These are phyloP conservation scores for Geotrichum australiense DNA, from an alignment of 1,139 yeast genomes.

Conservation along the genomic window DNA sequence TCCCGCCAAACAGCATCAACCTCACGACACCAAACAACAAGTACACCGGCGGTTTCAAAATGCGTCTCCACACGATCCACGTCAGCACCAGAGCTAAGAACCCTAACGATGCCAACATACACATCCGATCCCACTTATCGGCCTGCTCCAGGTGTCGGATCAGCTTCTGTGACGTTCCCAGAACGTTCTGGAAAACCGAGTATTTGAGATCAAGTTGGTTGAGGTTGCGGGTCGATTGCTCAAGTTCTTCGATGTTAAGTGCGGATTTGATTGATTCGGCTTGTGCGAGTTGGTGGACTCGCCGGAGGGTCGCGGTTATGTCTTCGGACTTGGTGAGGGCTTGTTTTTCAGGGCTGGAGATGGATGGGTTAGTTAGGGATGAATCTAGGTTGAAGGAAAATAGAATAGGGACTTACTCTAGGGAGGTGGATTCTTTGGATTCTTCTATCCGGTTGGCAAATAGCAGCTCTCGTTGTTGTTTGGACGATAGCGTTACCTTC, in stretches of 20 bases:
- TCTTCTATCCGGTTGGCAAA: constrained; percentile 19
- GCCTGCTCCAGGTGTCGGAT: constrained; percentile 63
- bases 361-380: too few species aligned
- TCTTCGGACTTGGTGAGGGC: constrained; percentile 45
- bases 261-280: constrained; percentile 47
- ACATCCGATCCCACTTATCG: constrained; percentile 53
- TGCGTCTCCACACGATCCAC: constrained; percentile 62
- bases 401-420: constrained; percentile 9
- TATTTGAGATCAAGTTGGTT: constrained; percentile 45
- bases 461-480: constrained; percentile 25
- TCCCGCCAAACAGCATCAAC: constrained; percentile 6
- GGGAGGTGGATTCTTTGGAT: neutral
- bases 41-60: constrained; percentile 50
- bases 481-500: constrained; percentile 23
- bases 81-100: constrained; percentile 49
- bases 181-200: constrained; percentile 47
- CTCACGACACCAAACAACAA: constrained; percentile 34
- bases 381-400: neutral
- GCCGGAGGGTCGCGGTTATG: constrained; percentile 47
- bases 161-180: constrained; percentile 48
- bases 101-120: constrained; percentile 52
- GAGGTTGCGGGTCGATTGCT: constrained; percentile 51
- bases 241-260: constrained; percentile 53
- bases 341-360: constrained; percentile 30
- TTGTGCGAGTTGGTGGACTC: constrained; percentile 49